Percentiles rank a stretch among this genome's conserved stretches.
Evolutionary conservation across 768 basidiomycete genomes (phyloP).

Genomic region (Phlebiopsis gigantea): DNA sequence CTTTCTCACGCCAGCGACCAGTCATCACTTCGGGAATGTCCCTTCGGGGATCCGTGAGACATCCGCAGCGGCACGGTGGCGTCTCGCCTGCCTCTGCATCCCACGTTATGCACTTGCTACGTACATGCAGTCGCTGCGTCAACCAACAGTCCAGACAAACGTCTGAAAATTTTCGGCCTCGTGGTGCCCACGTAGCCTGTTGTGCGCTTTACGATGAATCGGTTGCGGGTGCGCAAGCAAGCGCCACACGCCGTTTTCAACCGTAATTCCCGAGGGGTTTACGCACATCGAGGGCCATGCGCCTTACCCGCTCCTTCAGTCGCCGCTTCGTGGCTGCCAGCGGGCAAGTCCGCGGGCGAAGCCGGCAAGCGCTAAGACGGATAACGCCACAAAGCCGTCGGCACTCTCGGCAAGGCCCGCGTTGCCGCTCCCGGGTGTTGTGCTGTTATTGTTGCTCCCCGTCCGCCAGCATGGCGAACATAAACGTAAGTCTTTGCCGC

Average conservation of each 20-base stretch:
- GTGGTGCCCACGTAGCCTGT: background rate
- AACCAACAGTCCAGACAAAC: background rate
- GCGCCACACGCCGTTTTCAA: background rate
- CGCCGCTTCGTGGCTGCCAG: background rate
- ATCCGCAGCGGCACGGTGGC: background rate
- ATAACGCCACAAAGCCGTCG: conserved; percentile 12
- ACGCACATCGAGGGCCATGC: background rate
- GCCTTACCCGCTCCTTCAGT: background rate
- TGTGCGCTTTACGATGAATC: background rate
- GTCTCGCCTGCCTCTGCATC: background rate
- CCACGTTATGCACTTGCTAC: background rate
- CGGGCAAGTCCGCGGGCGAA: background rate
- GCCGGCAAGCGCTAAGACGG: background rate
- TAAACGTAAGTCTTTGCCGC: conserved; percentile 40
- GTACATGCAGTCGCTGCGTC: background rate
- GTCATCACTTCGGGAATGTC: background rate
- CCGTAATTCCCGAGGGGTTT: background rate
- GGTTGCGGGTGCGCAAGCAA: background rate
- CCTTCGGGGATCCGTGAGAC: background rate
- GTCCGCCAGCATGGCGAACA: conserved; percentile 31
- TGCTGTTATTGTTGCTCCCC: background rate
- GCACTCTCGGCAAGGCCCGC: background rate
- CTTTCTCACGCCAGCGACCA: background rate
- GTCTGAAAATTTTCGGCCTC: background rate
- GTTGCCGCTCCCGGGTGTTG: background rate